Conservation (phyloP, 2,329 filamentous ascomycete species). For the Monilinia fructigena region DNA sequence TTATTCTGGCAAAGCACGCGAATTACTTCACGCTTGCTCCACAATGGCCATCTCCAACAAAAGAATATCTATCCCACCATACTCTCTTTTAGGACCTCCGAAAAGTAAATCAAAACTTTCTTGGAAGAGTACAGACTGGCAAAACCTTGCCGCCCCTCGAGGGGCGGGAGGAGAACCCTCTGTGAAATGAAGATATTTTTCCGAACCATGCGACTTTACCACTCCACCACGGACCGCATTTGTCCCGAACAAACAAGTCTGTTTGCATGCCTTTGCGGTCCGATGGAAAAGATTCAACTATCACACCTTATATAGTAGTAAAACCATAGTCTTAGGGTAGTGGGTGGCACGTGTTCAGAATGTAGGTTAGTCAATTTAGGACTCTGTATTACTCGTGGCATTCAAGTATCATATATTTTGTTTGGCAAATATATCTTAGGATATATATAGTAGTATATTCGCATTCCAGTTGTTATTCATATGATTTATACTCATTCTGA, state of each 20-base stretch:
- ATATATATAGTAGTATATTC: too few relatives aligned
- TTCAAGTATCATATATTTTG: too few relatives aligned
- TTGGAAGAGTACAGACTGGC: background rate
- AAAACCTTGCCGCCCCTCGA: slow-evolving; percentile 8
- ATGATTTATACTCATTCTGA: too few relatives aligned
- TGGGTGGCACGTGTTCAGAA: background rate
- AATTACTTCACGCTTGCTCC: background rate
- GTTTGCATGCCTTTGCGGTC: slow-evolving; percentile 3
- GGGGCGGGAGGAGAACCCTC: slow-evolving; percentile 9
- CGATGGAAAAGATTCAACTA: background rate
- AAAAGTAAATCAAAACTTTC: background rate
- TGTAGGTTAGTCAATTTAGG: background rate
- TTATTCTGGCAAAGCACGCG: background rate
- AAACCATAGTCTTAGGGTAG: background rate
- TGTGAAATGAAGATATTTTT: background rate
- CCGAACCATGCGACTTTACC: background rate
- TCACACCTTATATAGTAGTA: background rate
- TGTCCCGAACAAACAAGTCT: background rate
- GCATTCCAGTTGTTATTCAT: too few relatives aligned
- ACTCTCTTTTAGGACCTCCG: background rate
- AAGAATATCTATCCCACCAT: background rate
- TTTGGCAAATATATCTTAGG: too few relatives aligned
- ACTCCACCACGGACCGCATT: slow-evolving; percentile 6
- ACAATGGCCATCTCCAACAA: background rate
- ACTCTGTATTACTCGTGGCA: background rate